Percentiles rank a stretch among this genome's conserved stretches.
These are phyloP conservation scores for Russula emetica DNA, from an alignment of 768 basidiomycete species.

Conservation along the genomic window DNA sequence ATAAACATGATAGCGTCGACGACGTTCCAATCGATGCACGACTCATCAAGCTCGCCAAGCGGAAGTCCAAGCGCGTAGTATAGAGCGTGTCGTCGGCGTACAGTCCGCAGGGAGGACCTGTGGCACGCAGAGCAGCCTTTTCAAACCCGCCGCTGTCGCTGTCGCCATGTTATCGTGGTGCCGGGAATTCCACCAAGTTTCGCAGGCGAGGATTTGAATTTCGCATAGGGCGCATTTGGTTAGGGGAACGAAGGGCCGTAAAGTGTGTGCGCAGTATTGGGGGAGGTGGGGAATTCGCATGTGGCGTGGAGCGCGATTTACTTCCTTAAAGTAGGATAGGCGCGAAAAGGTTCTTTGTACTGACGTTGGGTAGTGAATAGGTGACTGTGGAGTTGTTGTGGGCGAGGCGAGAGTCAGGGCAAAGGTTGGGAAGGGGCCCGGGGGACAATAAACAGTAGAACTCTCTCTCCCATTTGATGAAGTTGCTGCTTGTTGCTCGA, in stretches of 20 bases:
- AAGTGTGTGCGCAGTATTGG: slow-evolving; percentile 3
- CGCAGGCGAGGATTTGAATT: slow-evolving; percentile 11
- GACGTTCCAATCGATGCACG: slow-evolving; percentile 14
- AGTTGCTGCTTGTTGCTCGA: not conserved
- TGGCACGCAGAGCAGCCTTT: slow-evolving; percentile 2
- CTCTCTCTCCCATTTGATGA: not conserved
- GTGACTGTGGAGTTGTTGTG: not conserved
- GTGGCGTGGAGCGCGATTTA: not conserved
- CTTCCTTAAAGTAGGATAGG: not conserved
- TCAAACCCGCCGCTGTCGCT: no score
- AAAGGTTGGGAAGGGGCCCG: not conserved
- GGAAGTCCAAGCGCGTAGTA: slow-evolving; percentile 11
- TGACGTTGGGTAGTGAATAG: not conserved
- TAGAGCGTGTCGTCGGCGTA: slow-evolving; percentile 2
- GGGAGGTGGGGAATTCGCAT: slow-evolving; percentile 13
- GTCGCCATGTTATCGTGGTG: no score
- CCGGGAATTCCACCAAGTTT: slow-evolving; percentile 8
- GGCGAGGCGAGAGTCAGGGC: not conserved
- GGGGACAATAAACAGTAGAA: no score
- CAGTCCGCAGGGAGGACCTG: not conserved
- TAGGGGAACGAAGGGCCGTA: not conserved
- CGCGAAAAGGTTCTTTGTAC: not conserved
- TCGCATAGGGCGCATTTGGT: not conserved
- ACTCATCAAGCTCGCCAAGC: slow-evolving; percentile 1
- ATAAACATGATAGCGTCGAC: slow-evolving; percentile 8